Evolutionary conservation across 2,329 filamentous ascomycete genomes (phyloP).

Genomic region (Xylaria digitata): DNA sequence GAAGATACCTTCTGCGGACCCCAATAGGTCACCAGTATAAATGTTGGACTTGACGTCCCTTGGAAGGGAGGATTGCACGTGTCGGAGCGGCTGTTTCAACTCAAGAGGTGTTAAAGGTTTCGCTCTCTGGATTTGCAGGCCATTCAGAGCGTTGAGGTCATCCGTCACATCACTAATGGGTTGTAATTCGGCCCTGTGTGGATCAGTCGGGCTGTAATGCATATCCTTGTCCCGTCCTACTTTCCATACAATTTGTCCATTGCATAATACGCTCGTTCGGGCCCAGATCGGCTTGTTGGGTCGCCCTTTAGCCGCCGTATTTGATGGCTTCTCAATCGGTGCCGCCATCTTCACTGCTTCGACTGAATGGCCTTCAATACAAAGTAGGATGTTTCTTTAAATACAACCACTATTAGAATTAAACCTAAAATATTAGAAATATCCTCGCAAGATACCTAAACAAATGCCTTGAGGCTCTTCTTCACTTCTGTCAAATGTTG

Average conservation of each 20-base stretch:
- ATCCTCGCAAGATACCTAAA: neutral
- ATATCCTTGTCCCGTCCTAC: constrained; percentile 23
- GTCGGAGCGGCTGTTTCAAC: constrained; percentile 34
- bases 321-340: constrained; percentile 8
- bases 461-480: constrained; percentile 15
- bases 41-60: constrained; percentile 14
- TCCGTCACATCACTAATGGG: constrained; percentile 4
- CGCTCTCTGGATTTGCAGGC: constrained; percentile 28
- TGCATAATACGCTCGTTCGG: constrained; percentile 38
- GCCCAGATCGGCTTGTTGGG: constrained; percentile 21
- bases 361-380: neutral
- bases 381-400: neutral
- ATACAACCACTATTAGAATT: neutral
- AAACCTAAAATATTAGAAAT: neutral
- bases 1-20: constrained; percentile 26
- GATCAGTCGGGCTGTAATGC: constrained; percentile 2
- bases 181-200: constrained; percentile 16
- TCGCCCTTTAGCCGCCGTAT: constrained; percentile 13
- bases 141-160: constrained; percentile 35
- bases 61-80: constrained; percentile 33
- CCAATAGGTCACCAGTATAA: constrained; percentile 33
- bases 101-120: constrained; percentile 17
- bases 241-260: constrained; percentile 37
- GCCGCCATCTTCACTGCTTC: constrained; percentile 21
- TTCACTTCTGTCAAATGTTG: neutral